Evolutionary conservation across 2,329 filamentous ascomycete genomes (phyloP), one percentile per base, ranked within the genome.

Genomic region (Scedosporium minutisporum): DNA sequence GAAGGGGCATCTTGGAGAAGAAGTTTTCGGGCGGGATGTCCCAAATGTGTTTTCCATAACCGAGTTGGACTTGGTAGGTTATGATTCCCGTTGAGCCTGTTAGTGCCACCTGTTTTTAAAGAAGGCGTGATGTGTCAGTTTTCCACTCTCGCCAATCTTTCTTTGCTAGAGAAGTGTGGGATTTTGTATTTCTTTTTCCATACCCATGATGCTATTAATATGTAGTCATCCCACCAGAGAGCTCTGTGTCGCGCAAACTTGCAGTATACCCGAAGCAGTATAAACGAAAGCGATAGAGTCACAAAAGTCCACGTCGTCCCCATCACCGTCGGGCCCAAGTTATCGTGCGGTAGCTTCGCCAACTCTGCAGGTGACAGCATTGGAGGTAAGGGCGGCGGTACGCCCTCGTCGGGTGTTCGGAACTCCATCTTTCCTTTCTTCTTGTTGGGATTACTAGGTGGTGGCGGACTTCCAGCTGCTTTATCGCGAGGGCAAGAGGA

Each of bases 181-280:
- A 59, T 21, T n/a, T n/a, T n/a, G 27, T 1, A 29, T 42, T n/a
- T 59, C 25, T 44, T 16, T 38, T 12, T 4, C 10, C 33, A 42
- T 70, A 75, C 73, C 72, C 72, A 74, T 10, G 73, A 67, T 9
- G 65, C 63, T n/a, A 75, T 68, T 57, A 76, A 65, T 16, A 73
- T 57, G 64, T 73, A 70, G 65, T 76, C 74, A 63, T 76, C 74
- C 69, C 72, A 74, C 71, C 73, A 76, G 27, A 76, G 42, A 57
- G 72, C 73, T 42, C 70, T 68, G 1, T 69, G 70, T 12, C 72
- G 69, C 67, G 70, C 71, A 29, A 70, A 58, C 59, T 76, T 76
- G 69, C 73, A 76, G 68, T 76, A 76, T 33, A 75, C 60, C 5
- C 74, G 68, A 18, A 75, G 61, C 10, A 66, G 65, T 4, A 76